Base-by-base conservation (phyloP, 2,329 filamentous ascomycete genomes). In the Diaporthe ampelina region DNA sequence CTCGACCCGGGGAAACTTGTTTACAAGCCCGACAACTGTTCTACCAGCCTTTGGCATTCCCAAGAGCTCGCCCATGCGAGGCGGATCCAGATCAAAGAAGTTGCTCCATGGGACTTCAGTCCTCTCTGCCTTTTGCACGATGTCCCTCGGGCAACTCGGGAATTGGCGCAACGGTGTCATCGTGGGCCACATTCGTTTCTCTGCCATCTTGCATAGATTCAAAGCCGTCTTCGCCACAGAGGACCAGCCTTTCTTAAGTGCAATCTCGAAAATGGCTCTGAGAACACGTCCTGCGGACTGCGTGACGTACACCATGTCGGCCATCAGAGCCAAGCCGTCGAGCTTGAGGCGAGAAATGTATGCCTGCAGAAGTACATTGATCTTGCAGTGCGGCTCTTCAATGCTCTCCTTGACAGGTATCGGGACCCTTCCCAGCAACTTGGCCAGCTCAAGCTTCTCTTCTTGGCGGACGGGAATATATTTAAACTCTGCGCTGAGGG, bases 181-280 rank as follows among this genome's bases (percentile, higher is more conserved):
- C 8, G 96, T 98, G 19, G 96, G 95, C 97, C 97, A 99, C 97
- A 99, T 99, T 67, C 97, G 91, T 88, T 98, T 98, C 86, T 99
- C 97, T 0, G 96, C 97, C 95, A 98, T 98, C 86, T 99, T 99
- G 86, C 97, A 99, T 70, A 99, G 89, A 79, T 98, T 94, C 56
- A 99, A 87, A 0, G 97, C 95, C 76, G 94, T 95, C 85, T 97
- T 98, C 11, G 97, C 94, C 4, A 98, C 97, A 21, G 92, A 93
- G 0, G 97, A 92, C 96, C 96, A 99, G 45, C 96, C 96, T 84
- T 98, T 98, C 85, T 96, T 97, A 77, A 99, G 85, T n/a, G 94
- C 93, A 72, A 99, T 98, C 85, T 99, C 97, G 78, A 98, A 99
- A 67, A 99, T 93, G 0, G 97, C 97, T 73, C 97, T 92, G 59